A percentile compares a stretch with the other conserved stretches of the same genome.
These are phyloP conservation scores for Arthroderma sp. DNA, from an alignment of 2,329 filamentous ascomycete species.

Conservation along the genomic window DNA sequence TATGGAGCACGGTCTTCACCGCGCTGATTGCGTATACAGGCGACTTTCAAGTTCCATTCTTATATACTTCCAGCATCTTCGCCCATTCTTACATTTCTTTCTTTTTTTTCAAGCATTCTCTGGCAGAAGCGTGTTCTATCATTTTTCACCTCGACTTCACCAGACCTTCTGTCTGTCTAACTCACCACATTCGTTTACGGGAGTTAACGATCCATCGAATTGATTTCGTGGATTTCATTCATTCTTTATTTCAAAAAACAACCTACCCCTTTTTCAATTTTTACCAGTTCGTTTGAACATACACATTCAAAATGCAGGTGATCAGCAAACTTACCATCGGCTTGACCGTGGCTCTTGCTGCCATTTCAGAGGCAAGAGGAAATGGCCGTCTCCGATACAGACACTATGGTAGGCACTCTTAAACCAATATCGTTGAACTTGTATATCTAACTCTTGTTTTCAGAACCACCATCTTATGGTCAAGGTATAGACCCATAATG, in stretches of 20 bases:
- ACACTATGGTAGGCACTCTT: background rate
- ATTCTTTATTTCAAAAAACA: slow-evolving; percentile 6
- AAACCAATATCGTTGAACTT: background rate
- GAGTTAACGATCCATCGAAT: slow-evolving; percentile 17
- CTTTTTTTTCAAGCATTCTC: no score
- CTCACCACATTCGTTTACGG: background rate
- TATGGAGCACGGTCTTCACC: no score
- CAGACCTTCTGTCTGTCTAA: background rate
- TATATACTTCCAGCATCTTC: no score
- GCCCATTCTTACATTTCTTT: no score
- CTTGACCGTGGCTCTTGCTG: slow-evolving; percentile 24
- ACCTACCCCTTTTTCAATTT: slow-evolving; percentile 3
- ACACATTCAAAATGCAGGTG: slow-evolving; percentile 22
- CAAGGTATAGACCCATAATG: no score
- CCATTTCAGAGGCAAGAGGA: slow-evolving; percentile 21
- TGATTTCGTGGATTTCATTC: slow-evolving; percentile 21
- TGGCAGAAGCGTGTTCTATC: no score
- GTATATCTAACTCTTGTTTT: no score
- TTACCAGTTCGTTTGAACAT: background rate
- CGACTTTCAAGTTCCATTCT: no score
- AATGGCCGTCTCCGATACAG: slow-evolving; percentile 11
- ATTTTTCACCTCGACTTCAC: no score
- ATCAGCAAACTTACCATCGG: slow-evolving; percentile 23
- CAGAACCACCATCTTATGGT: no score
- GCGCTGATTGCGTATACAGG: no score